Evolutionary conservation across 176 grass and related monocot species (phyloP).

Genomic region (Carex parvula): DNA sequence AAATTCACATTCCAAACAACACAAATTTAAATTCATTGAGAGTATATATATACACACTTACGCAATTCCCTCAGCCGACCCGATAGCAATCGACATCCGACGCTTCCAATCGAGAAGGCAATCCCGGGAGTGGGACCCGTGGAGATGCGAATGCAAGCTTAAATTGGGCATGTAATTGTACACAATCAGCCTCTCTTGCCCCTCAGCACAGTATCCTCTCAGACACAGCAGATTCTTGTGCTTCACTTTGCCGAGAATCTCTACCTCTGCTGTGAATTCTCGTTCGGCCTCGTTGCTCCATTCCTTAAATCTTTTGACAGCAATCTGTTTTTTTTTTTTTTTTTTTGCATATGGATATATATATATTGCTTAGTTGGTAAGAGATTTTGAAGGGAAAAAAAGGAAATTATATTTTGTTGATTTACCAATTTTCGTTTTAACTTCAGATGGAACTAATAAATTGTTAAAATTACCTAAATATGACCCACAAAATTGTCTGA

Average conservation of each 20-base stretch:
- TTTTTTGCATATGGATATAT: too few relatives aligned
- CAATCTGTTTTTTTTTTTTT: conserved; percentile 25
- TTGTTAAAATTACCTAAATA: neutral
- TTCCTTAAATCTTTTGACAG: conserved; percentile 36
- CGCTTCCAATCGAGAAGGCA: conserved; percentile 27
- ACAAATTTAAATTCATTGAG: neutral
- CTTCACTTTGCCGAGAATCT: conserved; percentile 23
- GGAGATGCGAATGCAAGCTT: conserved; percentile 30
- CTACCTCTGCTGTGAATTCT: conserved; percentile 20
- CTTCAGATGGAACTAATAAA: neutral
- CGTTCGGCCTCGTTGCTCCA: conserved; percentile 11
- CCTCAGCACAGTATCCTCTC: conserved; percentile 34
- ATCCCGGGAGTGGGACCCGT: conserved; percentile 24
- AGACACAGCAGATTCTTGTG: conserved; percentile 31
- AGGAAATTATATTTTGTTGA: neutral
- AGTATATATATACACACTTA: conserved; percentile 1
- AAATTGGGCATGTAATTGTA: conserved; percentile 33
- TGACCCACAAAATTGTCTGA: neutral
- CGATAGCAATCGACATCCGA: conserved; percentile 24
- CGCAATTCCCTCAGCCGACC: conserved; percentile 28
- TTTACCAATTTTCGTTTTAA: neutral
- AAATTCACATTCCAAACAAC: neutral
- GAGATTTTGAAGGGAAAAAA: too few relatives aligned
- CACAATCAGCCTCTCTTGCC: conserved; percentile 30
- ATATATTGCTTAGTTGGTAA: neutral